Evolutionary conservation across 1,284 basidiomycete genomes (phyloP).

Genomic region (Cutaneotrichosporon sp.): DNA sequence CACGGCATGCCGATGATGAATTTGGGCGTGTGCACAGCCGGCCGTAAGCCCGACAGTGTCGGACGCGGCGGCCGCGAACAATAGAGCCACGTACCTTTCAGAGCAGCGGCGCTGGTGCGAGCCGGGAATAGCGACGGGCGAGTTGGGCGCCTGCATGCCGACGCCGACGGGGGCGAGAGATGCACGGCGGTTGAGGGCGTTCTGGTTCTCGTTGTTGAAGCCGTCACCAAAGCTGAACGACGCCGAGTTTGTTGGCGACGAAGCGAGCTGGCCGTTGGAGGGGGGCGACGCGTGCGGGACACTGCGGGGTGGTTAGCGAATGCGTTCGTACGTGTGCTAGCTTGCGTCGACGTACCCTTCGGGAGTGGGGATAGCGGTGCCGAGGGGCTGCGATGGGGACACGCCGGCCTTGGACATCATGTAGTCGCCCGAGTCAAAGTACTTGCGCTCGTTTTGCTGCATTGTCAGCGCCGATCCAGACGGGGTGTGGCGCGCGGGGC

Average conservation of each 20-base stretch:
- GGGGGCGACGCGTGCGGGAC: constrained; percentile 47
- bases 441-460: constrained; percentile 84
- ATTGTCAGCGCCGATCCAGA: neutral
- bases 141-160: constrained; percentile 39
- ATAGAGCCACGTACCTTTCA: constrained; percentile 41
- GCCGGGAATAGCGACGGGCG: constrained; percentile 36
- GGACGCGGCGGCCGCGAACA: neutral
- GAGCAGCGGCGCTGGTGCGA: constrained; percentile 32
- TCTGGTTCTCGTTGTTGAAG: neutral
- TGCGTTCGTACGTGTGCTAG: neutral
- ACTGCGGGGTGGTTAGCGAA: constrained; percentile 16
- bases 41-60: neutral
- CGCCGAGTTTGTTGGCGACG: constrained; percentile 34
- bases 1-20: too few relatives aligned
- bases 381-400: constrained; percentile 74
- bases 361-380: constrained; percentile 90
- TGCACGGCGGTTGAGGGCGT: constrained; percentile 7
- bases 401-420: constrained; percentile 92
- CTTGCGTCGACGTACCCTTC: constrained; percentile 66
- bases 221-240: constrained; percentile 5
- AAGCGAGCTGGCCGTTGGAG: constrained; percentile 34
- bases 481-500: neutral
- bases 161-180: constrained; percentile 31
- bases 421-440: constrained; percentile 97
- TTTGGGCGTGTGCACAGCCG: too few relatives aligned